Percentiles rank a stretch among this genome's conserved stretches.
Evolutionary conservation across 805 yeast genomes (phyloP).

Genomic region (Hagleromyces aurorensis): DNA sequence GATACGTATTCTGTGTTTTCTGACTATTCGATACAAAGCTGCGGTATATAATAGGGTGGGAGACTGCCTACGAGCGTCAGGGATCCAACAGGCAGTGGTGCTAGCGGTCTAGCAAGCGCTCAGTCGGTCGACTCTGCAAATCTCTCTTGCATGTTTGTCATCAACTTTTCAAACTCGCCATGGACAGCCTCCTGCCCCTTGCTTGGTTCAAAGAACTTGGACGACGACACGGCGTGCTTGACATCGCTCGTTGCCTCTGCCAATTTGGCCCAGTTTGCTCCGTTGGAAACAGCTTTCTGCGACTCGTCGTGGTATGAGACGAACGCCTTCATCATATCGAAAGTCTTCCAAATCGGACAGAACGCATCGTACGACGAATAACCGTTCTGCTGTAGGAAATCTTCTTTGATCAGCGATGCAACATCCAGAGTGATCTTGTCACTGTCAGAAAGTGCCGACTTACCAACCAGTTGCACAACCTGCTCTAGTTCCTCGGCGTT

Average conservation of each 20-base stretch:
- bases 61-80: no score
- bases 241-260: constrained; percentile 84
- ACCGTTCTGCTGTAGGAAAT: constrained; percentile 98
- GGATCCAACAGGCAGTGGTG: no score
- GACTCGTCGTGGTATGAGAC: constrained; percentile 92
- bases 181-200: constrained; percentile 75
- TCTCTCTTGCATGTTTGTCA: constrained; percentile 71
- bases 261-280: constrained; percentile 91
- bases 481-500: constrained; percentile 98
- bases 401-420: constrained; percentile 86
- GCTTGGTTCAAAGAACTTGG: constrained; percentile 94
- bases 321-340: constrained; percentile 95
- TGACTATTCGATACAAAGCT: no score
- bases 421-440: constrained; percentile 97
- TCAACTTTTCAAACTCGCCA: constrained; percentile 68
- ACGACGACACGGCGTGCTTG: constrained; percentile 86
- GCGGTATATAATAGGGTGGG: no score
- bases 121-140: constrained; percentile 94
- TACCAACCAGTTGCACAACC: constrained; percentile 98
- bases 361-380: constrained; percentile 96
- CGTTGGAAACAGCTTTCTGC: constrained; percentile 89
- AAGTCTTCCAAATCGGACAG: constrained; percentile 99
- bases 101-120: constrained; percentile 4
- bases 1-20: no score
- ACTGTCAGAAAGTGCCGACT: constrained; percentile 91